Percentiles rank a stretch among this genome's conserved stretches.
These are phyloP conservation scores for Turnera subulata DNA, from an alignment of 345 rosid genomes.

Conservation along the genomic window DNA sequence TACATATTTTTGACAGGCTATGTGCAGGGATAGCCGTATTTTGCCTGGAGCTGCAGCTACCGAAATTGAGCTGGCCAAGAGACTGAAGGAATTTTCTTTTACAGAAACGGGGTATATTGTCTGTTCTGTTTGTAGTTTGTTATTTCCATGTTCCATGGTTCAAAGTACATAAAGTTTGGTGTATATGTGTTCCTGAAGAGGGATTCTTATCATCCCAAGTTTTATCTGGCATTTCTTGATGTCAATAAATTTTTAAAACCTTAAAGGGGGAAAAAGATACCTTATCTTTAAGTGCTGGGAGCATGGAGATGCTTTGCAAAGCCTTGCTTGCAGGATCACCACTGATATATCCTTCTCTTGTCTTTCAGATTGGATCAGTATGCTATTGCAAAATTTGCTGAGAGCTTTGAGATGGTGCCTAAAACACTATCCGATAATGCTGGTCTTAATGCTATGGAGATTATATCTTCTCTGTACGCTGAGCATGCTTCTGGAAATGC, in stretches of 20 bases:
- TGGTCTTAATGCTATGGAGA: constrained; percentile 93
- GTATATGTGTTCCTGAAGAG: too few species aligned
- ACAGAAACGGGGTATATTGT: constrained; percentile 78
- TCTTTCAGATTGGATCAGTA: constrained; percentile 87
- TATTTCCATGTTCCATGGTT: not conserved
- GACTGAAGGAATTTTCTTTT: constrained; percentile 84
- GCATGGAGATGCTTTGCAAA: too few species aligned
- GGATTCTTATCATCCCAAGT: not conserved
- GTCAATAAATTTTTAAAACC: not conserved
- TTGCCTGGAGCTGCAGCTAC: constrained; percentile 97
- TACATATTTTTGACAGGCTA: constrained; percentile 52
- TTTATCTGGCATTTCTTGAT: not conserved
- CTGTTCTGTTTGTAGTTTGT: not conserved
- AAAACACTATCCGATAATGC: constrained; percentile 90
- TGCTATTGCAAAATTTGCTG: constrained; percentile 91
- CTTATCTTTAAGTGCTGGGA: too few species aligned
- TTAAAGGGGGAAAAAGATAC: not conserved
- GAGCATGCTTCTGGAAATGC: constrained; percentile 87
- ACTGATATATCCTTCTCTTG: too few species aligned
- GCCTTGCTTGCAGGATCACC: too few species aligned
- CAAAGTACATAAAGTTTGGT: too few species aligned
- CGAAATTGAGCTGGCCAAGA: constrained; percentile 92
- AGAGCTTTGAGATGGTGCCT: constrained; percentile 97
- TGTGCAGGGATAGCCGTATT: constrained; percentile 95
- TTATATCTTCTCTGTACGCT: constrained; percentile 82